phyloP scores from a whole-genome alignment of 192 early-diverging fungal genomes.

The Backusella parvicylindrica region DNA sequence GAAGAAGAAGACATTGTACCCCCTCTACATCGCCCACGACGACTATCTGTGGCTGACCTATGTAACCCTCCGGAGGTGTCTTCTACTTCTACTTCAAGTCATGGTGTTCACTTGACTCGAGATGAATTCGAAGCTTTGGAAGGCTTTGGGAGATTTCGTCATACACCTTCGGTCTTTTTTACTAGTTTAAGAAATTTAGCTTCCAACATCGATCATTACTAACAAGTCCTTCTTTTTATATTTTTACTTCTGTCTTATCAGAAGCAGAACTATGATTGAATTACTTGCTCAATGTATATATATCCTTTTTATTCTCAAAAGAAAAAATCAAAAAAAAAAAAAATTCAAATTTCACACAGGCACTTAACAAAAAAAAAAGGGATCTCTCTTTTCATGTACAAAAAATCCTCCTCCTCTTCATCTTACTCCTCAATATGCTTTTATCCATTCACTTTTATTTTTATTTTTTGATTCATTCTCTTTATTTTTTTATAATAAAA shows the following conservation, averaged over 20 bases:
- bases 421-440: not conserved
- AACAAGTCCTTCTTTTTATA: not conserved
- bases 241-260: not conserved
- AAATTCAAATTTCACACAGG: not conserved
- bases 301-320: not conserved
- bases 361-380: not conserved
- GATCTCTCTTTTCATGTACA: not conserved
- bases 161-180: not conserved
- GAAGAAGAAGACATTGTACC: not conserved
- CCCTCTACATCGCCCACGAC: not conserved
- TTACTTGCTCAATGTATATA: not conserved
- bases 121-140: conserved; percentile 38
- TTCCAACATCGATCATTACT: not conserved
- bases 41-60: conserved; percentile 26
- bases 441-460: no score
- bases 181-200: not conserved
- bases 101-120: conserved; percentile 15
- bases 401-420: no score
- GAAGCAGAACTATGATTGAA: not conserved
- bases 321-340: not conserved
- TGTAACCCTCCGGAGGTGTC: conserved; percentile 19
- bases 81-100: not conserved
- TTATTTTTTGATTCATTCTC: no score
- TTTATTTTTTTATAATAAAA: not conserved
- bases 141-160: conserved; percentile 29